Percentiles rank a stretch among this genome's conserved stretches.
phyloP scores from a whole-genome alignment of 257 asterid genomes.

The Osmanthus fragrans region DNA sequence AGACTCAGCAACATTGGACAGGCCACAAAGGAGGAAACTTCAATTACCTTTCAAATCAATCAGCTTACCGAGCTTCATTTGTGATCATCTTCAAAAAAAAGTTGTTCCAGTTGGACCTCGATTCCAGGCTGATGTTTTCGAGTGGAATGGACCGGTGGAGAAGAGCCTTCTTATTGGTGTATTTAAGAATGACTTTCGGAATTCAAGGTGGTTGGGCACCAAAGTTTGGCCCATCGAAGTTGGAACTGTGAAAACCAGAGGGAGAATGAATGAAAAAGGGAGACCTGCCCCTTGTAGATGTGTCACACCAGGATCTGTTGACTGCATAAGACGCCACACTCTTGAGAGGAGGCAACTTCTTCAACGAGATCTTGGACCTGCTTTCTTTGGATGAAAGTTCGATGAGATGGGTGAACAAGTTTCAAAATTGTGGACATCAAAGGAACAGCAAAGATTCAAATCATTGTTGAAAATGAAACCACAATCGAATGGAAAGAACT shows the following conservation, averaged over 20 bases:
- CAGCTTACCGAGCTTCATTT: constrained; percentile 40
- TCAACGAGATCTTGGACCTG: constrained; percentile 54
- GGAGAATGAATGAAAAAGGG: constrained; percentile 56
- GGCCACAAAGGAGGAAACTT: constrained; percentile 30
- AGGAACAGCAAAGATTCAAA: constrained; percentile 52
- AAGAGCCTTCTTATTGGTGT: constrained; percentile 18
- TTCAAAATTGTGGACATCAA: constrained; percentile 49
- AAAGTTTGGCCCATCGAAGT: constrained; percentile 54
- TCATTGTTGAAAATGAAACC: constrained; percentile 45
- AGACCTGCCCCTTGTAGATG: constrained; percentile 53
- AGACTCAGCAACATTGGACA: constrained; percentile 27
- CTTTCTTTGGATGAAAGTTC: constrained; percentile 64
- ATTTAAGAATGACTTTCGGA: constrained; percentile 32
- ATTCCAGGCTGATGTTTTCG: constrained; percentile 73
- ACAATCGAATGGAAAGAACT: constrained; percentile 40
- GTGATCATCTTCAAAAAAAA: constrained; percentile 43
- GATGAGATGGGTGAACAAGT: constrained; percentile 73
- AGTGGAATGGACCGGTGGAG: constrained; percentile 46
- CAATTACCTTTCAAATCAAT: constrained; percentile 41
- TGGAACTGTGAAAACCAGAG: constrained; percentile 13
- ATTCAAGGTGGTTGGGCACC: constrained; percentile 68
- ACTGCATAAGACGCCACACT: constrained; percentile 51
- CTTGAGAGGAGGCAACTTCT: constrained; percentile 49
- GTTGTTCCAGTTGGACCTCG: constrained; percentile 74
- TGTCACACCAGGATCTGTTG: constrained; percentile 37